Evolutionary conservation across 2,329 filamentous ascomycete species (phyloP), one percentile per base, ranked within the genome.

Genomic region (Calonectria hawksworthii): DNA sequence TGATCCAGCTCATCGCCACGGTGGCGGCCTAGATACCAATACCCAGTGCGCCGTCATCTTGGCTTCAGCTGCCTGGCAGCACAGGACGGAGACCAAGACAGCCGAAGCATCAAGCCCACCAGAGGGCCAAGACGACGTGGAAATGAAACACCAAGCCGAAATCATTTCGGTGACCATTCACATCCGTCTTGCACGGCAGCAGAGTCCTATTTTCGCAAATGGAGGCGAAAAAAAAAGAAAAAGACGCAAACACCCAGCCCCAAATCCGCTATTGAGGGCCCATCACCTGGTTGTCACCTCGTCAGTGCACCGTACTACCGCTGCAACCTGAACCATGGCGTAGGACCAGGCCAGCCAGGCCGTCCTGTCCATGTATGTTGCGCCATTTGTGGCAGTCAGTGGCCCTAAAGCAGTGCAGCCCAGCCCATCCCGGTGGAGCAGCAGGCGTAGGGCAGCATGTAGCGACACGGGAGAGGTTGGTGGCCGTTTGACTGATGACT

Each of bases 301-400:
- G 23, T 30, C 56, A 41, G 14, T 41, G 34, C n/a, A 23, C 13
- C 13, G 8, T n/a, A 2, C 23, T 63, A 23, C 56, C 56, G 36
- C 56, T 41, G 32, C 56, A 36, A 41, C 56, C 56, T 63, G 56
- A 63, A 38, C 14, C 36, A 36, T 63, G 56, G 56, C 56, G 56
- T 41, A 21, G 36, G 36, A 30, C 56, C 56, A 28, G 10, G 34
- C 32, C 26, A 38, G 36, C 56, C 56, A 41, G 11, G 56, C 36
- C 56, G 14, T 32, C 30, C 28, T n/a, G 21, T 41, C 23, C 21
- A 59, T 23, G 9, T 34, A 59, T 16, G 9, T 34, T 59, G 54
- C 32, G 54, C 30, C 54, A 59, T 59, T 23, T 63, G 56, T 41
- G 14, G 34, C 23, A 28, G 23, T 11, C 16, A 18, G 9, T 41